Evolutionary conservation across 2,329 filamentous ascomycete species (phyloP).

Genomic region (Xylariaceae sp.): DNA sequence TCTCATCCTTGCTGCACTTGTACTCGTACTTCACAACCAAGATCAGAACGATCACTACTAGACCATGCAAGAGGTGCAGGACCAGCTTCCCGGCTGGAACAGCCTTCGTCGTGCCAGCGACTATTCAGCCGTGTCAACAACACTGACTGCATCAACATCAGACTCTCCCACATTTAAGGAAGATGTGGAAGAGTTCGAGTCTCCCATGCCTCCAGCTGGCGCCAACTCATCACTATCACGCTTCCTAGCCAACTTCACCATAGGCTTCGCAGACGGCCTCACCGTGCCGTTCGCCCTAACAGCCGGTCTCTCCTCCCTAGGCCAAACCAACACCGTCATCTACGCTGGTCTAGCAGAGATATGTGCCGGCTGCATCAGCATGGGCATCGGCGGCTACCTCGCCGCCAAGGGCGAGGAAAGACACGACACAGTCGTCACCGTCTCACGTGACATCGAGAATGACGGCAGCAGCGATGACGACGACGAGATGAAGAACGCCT

Average conservation of each 20-base stretch:
- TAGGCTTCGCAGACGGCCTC: conserved; percentile 72
- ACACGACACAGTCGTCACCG: not conserved
- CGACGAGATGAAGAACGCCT: conserved; percentile 35
- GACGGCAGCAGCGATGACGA: conserved; percentile 24
- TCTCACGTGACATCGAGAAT: not conserved
- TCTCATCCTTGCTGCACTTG: too few species aligned
- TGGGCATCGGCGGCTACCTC: conserved; percentile 71
- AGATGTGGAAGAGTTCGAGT: not conserved
- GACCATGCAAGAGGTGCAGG: conserved; percentile 10
- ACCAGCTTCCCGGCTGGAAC: conserved; percentile 9
- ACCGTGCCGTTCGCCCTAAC: conserved; percentile 77
- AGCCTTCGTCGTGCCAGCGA: conserved; percentile 5
- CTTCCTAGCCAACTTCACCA: conserved; percentile 59
- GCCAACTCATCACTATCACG: conserved; percentile 15
- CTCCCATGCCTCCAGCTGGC: not conserved
- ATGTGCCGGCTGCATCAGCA: conserved; percentile 69
- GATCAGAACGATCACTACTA: not conserved
- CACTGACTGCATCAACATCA: not conserved
- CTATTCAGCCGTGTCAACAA: conserved; percentile 21
- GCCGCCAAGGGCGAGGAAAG: conserved; percentile 53
- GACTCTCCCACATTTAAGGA: not conserved
- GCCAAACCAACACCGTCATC: conserved; percentile 62
- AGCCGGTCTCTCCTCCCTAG: conserved; percentile 62
- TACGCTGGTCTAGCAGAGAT: conserved; percentile 70
- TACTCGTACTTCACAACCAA: not conserved